Evolutionary conservation across 2,329 filamentous ascomycete species (phyloP), one percentile per base, ranked within the genome.

Genomic region (Sporothrix globosa): DNA sequence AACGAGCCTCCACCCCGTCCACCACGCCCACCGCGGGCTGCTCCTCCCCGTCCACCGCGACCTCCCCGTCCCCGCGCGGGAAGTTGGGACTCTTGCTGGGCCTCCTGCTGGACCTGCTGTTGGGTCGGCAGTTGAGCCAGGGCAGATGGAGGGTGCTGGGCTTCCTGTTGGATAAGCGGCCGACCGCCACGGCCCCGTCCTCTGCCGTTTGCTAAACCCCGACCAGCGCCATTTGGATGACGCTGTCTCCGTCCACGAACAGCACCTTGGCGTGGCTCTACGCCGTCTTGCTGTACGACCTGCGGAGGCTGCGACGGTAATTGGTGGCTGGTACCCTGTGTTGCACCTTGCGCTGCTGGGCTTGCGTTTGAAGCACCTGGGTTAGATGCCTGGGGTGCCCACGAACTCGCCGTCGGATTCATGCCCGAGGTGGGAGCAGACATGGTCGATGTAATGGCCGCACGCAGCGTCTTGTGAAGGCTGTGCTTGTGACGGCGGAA

Each of bases 391-490:
- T n/a, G 39, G 3, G 63, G 54, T 21, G 44, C 53, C 69, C 69
- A 70, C 1, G 46, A 39, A 21, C 46, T 67, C 5, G 69, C 69
- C 44, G 61, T 65, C 10, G 69, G 69, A n/a, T 70, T 70, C 63
- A 70, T 24, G 19, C 60, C 58, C 10, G 48, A 21, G 2, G 41
- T 17, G 4, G 69, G 34, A 21, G 53, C 44, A n/a, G 61, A 53
- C 61, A 70, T 70, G 60, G 2, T 7, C 9, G 34, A 54, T 41
- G 19, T 10, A 10, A 14, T 24, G 30, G 48, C 21, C 17, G 58
- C 1, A 27, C 21, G 58, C 39, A 63, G 58, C 39, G 67, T 69
- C 27, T 53, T 24, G 14, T 27, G 48, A 61, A 11, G 7, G 9
- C 41, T 24, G 24, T n/a, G 27, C 19, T 30, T 39, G 56, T 34